These are phyloP conservation scores for Betula pendula DNA, from an alignment of 306 rosid genomes.

Conservation along the genomic window DNA sequence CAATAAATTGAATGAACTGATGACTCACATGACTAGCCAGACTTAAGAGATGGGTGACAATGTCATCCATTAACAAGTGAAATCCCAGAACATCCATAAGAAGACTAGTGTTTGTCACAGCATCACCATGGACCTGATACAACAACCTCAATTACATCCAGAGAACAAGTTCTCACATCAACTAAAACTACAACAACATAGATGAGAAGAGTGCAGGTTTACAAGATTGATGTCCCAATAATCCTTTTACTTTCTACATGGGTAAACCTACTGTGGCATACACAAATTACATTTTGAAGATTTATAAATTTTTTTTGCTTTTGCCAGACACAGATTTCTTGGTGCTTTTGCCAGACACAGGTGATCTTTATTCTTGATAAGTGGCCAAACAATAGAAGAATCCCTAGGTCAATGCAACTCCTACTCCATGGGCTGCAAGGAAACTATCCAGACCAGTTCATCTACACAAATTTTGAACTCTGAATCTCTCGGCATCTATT, in stretches of 20 bases:
- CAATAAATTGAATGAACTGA: conserved; percentile 49
- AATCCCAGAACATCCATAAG: conserved; percentile 27
- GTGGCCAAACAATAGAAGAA: not conserved
- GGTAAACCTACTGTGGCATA: not conserved
- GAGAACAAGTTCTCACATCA: not conserved
- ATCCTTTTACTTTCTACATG: not conserved
- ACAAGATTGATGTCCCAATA: not conserved
- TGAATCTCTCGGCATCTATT: not conserved
- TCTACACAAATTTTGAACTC: not conserved
- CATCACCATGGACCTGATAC: conserved; percentile 42
- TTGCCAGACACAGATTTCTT: not conserved
- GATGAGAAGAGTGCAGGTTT: not conserved
- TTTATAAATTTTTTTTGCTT: no score
- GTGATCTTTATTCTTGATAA: not conserved
- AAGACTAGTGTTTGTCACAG: conserved; percentile 24
- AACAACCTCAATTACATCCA: conserved; percentile 28
- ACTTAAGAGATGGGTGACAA: conserved; percentile 46
- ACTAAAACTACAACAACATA: not conserved
- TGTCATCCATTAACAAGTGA: conserved; percentile 48
- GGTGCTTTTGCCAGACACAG: not conserved
- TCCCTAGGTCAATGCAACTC: not conserved
- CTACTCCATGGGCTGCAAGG: not conserved
- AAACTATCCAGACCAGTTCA: not conserved
- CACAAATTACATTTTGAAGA: not conserved
- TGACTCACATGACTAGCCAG: conserved; percentile 52